Base-by-base conservation (phyloP, 1,284 basidiomycete species). In the Inonotus obliquus region DNA sequence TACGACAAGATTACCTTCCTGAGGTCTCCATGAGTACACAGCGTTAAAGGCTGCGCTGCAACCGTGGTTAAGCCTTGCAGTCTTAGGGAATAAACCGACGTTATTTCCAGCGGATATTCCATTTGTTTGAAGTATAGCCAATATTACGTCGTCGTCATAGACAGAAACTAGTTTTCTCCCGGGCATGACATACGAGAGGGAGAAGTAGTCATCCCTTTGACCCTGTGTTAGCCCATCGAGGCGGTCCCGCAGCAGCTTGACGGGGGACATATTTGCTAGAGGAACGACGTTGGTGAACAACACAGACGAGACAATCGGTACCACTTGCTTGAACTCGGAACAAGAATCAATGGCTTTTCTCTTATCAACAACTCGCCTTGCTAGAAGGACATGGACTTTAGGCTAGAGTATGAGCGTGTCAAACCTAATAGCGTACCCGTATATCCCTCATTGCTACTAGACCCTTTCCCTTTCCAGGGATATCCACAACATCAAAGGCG, bases 61-160 rank as follows among this genome's bases (percentile, higher is more conserved):
- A 0, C 82, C 85, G 64, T 87, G 85, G 66, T 88, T 88, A 59
- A 87, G 66, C 49, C 85, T 74, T 10, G 84, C 83, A 76, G 83
- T 84, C 23, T 70, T 74, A 13, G 84, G 84, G 68, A 87, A 87
- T 14, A 88, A 74, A 0, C 84, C 85, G 3, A 81, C 80, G 29
- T 70, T 71, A 7, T 74, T 71, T 1, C 80, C 81, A 10, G 82
- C 79, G 2, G 79, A 72, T 4, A 86, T 82, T 1, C 81, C 83
- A 67, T 87, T 88, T 3, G 85, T 86, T 68, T 85, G 79, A 69
- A 86, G 83, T 60, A 85, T 86, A 0, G 83, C 82, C 23, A 87
- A 70, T 0, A 80, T 80, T 19, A 83, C 70, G 66, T 78, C 74
- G 25, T 77, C 74, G 39, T 73, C 73, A 23, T 27, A 41, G 14